Conservation (phyloP, 164 flowering plant genomes). For the Nymphaea thermarum region DNA sequence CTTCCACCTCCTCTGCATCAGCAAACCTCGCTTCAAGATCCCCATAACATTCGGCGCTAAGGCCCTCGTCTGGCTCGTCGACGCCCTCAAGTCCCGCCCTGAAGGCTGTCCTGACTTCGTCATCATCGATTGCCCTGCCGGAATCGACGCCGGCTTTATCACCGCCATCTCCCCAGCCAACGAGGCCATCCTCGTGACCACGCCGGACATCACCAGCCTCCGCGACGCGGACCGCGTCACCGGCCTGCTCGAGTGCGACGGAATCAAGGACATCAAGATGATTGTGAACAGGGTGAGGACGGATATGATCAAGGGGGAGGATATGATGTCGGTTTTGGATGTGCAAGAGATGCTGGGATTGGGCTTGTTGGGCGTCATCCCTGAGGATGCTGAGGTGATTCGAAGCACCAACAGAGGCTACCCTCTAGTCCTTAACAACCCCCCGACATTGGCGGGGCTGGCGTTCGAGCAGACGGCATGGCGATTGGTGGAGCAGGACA, state of each 20-base stretch:
- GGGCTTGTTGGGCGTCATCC: conserved; percentile 79
- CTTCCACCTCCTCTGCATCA: conserved; percentile 83
- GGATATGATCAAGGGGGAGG: conserved; percentile 95
- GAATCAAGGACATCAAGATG: conserved; percentile 96
- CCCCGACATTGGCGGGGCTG: conserved; percentile 90
- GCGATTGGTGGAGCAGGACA: conserved; percentile 97
- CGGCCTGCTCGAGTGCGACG: conserved; percentile 90
- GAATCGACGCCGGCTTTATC: conserved; percentile 95
- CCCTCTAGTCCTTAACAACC: conserved; percentile 88
- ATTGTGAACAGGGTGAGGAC: conserved; percentile 90
- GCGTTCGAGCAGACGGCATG: conserved; percentile 99
- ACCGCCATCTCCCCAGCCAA: conserved; percentile 97
- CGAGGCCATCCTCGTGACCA: conserved; percentile 87
- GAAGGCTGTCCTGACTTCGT: conserved; percentile 81
- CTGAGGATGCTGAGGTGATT: conserved; percentile 93
- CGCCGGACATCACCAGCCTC: conserved; percentile 83
- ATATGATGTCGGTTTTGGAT: conserved; percentile 97
- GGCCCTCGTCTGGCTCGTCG: conserved; percentile 86
- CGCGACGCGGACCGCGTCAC: conserved; percentile 94
- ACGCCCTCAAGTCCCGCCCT: conserved; percentile 54
- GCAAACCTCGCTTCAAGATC: conserved; percentile 81
- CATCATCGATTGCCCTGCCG: conserved; percentile 91
- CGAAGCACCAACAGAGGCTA: conserved; percentile 89
- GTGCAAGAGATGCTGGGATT: conserved; percentile 96
- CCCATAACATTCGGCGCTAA: conserved; percentile 89